Percentiles rank a stretch among this genome's conserved stretches.
Evolutionary conservation across 1,139 yeast genomes (phyloP).

Genomic region (Candida neerlandica): DNA sequence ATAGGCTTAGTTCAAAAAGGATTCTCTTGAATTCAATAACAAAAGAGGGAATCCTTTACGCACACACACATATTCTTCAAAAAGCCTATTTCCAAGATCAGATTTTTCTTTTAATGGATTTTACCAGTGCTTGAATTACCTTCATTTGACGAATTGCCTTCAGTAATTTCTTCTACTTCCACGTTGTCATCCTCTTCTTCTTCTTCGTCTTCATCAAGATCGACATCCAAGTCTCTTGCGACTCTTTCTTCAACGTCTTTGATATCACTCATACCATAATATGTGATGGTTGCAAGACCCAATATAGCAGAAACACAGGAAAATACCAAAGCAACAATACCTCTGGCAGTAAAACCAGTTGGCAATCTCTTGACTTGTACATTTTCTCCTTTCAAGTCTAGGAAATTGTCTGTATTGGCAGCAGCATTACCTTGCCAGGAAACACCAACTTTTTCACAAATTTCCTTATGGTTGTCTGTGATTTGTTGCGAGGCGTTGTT

Average conservation of each 20-base stretch:
- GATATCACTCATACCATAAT: conserved; percentile 69
- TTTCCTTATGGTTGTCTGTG: conserved; percentile 47
- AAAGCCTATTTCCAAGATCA: neutral
- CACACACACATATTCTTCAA: conserved; percentile 2
- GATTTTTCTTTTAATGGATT: conserved; percentile 1
- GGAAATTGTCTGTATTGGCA: conserved; percentile 52
- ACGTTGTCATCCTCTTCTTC: conserved; percentile 33
- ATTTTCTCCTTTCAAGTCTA: conserved; percentile 59
- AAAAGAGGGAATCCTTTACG: neutral
- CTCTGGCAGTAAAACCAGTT: conserved; percentile 66
- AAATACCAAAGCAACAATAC: conserved; percentile 61
- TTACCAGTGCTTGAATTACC: conserved; percentile 6
- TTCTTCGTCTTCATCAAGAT: conserved; percentile 45
- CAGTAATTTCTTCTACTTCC: conserved; percentile 14
- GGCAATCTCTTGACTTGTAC: conserved; percentile 65
- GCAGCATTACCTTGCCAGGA: conserved; percentile 68
- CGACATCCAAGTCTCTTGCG: conserved; percentile 59
- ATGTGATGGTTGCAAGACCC: conserved; percentile 58
- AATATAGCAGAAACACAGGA: conserved; percentile 58
- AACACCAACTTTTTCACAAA: conserved; percentile 49
- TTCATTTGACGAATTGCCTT: conserved; percentile 9
- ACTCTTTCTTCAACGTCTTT: conserved; percentile 60
- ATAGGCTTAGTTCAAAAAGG: conserved; percentile 1
- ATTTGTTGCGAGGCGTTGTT: conserved; percentile 34
- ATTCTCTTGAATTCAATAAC: neutral